A percentile compares a stretch with the other conserved stretches of the same genome.
These are phyloP conservation scores for Paraphaeosphaeria sporulosa DNA, from an alignment of 2,329 filamentous ascomycete genomes.

Conservation along the genomic window DNA sequence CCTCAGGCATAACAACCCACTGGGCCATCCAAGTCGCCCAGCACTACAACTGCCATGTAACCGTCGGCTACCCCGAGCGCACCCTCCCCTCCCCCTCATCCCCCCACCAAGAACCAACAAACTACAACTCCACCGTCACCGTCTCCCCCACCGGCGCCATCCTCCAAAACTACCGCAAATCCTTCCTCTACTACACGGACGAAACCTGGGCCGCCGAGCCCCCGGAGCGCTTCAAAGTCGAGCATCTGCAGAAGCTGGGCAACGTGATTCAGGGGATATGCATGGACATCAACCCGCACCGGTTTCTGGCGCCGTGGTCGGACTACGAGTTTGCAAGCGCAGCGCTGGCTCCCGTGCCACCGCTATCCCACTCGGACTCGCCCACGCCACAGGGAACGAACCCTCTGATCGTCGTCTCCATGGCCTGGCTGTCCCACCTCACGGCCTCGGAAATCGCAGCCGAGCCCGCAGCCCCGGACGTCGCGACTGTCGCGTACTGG, in stretches of 20 bases:
- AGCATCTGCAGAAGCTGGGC: conserved; percentile 44
- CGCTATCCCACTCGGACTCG: not conserved
- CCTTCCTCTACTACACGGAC: conserved; percentile 72
- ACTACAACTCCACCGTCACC: conserved; percentile 65
- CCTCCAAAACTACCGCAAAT: conserved; percentile 68
- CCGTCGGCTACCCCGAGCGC: conserved; percentile 76
- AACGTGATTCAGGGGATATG: conserved; percentile 57
- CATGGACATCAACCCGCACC: conserved; percentile 70
- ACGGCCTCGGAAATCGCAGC: conserved; percentile 57
- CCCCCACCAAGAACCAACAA: not conserved
- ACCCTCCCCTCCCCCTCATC: conserved; percentile 23
- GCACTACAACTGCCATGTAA: conserved; percentile 72
- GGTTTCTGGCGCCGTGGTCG: conserved; percentile 65
- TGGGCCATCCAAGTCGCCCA: conserved; percentile 75
- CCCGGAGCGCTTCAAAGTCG: conserved; percentile 46
- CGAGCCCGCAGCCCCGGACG: conserved; percentile 66
- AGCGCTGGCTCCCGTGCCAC: conserved; percentile 56
- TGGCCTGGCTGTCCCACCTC: conserved; percentile 77
- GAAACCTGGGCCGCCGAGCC: conserved; percentile 69
- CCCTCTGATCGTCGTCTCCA: conserved; percentile 72
- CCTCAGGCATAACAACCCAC: conserved; percentile 70
- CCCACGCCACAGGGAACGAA: conserved; percentile 42
- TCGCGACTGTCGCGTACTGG: conserved; percentile 80
- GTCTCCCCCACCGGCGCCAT: conserved; percentile 63
- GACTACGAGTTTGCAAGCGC: conserved; percentile 67